A percentile compares a stretch with the other conserved stretches of the same genome.
phyloP scores from a whole-genome alignment of 2,329 filamentous ascomycete species.

The Didymella sp. region DNA sequence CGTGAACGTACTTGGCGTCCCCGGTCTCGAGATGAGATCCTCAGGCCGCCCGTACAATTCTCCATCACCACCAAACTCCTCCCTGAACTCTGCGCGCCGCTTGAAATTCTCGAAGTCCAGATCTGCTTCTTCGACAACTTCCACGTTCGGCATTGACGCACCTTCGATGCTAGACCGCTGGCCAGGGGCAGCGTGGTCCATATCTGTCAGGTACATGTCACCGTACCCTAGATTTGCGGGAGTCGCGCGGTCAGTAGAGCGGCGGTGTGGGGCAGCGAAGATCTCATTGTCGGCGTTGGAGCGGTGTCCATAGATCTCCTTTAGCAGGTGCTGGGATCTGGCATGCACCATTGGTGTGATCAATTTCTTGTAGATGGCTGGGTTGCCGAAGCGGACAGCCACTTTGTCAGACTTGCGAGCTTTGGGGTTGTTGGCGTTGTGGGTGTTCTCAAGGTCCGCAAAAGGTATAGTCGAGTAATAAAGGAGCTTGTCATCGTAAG shows the following conservation, averaged over 20 bases:
- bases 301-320: constrained; percentile 81
- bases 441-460: constrained; percentile 60
- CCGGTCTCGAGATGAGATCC: constrained; percentile 58
- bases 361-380: constrained; percentile 75
- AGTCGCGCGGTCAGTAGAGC: constrained; percentile 45
- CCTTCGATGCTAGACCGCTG: constrained; percentile 44
- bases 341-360: constrained; percentile 84
- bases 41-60: constrained; percentile 62
- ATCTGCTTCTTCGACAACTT: constrained; percentile 82
- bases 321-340: constrained; percentile 83
- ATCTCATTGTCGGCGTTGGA: constrained; percentile 62
- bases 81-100: constrained; percentile 83
- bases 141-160: constrained; percentile 66
- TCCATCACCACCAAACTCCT: constrained; percentile 79
- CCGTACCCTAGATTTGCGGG: constrained; percentile 71
- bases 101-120: constrained; percentile 93
- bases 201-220: constrained; percentile 80
- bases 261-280: constrained; percentile 36
- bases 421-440: constrained; percentile 44
- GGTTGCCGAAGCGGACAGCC: constrained; percentile 83
- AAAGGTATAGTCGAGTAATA: constrained; percentile 72
- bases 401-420: constrained; percentile 64
- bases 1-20: constrained; percentile 41
- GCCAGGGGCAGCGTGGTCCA: constrained; percentile 66
- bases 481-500: constrained; percentile 79